A percentile compares a stretch with the other conserved stretches of the same genome.
Conservation (phyloP, 768 basidiomycete species). For the Serendipita indica region DNA sequence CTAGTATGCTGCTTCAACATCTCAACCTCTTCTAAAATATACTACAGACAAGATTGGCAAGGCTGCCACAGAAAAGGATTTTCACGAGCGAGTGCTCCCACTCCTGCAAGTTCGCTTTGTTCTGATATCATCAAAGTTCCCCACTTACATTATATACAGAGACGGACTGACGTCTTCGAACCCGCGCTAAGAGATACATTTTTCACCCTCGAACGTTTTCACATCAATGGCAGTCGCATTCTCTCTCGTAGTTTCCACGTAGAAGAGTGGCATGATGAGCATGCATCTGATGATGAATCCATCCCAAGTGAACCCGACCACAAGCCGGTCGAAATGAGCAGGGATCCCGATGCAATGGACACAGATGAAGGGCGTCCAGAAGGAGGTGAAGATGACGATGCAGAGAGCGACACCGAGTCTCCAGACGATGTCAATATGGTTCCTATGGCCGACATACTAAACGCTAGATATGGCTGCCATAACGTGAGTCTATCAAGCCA, state of each 20-base stretch:
- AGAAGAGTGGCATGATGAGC: constrained; percentile 36
- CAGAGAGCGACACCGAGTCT: constrained; percentile 39
- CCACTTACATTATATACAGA: constrained; percentile 26
- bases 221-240: constrained; percentile 82
- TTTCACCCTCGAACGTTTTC: constrained; percentile 64
- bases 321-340: constrained; percentile 18
- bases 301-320: constrained; percentile 15
- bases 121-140: neutral
- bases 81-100: constrained; percentile 48
- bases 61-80: constrained; percentile 64
- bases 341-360: constrained; percentile 11
- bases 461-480: constrained; percentile 70
- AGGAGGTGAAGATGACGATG: constrained; percentile 28
- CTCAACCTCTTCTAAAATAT: neutral
- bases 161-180: constrained; percentile 58
- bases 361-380: constrained; percentile 15
- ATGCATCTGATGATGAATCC: constrained; percentile 20
- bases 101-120: constrained; percentile 20
- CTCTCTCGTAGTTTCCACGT: constrained; percentile 87
- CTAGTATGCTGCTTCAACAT: constrained; percentile 27
- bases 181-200: constrained; percentile 27
- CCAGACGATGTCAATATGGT: constrained; percentile 73
- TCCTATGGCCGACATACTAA: constrained; percentile 91
- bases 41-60: constrained; percentile 70
- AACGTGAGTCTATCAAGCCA: constrained; percentile 46